Base-by-base conservation (phyloP, 345 rosid species). In the Citropsis articulata region DNA sequence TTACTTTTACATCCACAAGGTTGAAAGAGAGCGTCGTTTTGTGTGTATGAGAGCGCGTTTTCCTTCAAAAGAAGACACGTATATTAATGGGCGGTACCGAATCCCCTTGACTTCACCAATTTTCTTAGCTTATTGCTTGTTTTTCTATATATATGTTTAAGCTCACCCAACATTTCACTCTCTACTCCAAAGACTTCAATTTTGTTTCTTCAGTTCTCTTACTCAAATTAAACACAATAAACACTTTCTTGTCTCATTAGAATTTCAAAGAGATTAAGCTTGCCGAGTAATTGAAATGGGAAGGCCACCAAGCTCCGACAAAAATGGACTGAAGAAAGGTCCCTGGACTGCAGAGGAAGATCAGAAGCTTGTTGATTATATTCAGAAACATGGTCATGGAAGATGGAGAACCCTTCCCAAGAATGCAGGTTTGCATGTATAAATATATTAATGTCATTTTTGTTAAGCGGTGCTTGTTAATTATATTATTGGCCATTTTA, bases 321-420 rank as follows among this genome's bases (percentile, higher is more conserved):
- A 87, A 76, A 83, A 73, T 80, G 96, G 89, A 50, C 67, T 91
- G 83, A 94, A 91, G 86, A 94, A 89, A 80, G 98, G 98, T 71
- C 97, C 97, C 67, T 94, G 97, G 98, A 91, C 93, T 30, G 89
- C 91, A 0, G 97, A 93, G 79, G 98, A 93, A 85, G 98, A 94
- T 63, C 89, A 89, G 63, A 91, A 84, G 66, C 85, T 94, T 75
- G 33, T 88, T 28, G 83, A 82, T 62, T 92, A 92, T 81, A 91
- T 94, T 63, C 88, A 85, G 68, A 83, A 81, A 68, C 89, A 94
- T 71, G 98, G 98, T 12, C 93, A 89, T 53, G 94, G 97, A 0
- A 87, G 88, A 84, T 94, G 98, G 98, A 83, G 97, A 38, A 84
- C 84, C 42, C 93, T 94, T 22, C 98, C 97, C 27, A 87, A 81